Percentiles rank a stretch among this genome's conserved stretches.
phyloP scores from a whole-genome alignment of 257 asterid species.

The Solanum acaule region DNA sequence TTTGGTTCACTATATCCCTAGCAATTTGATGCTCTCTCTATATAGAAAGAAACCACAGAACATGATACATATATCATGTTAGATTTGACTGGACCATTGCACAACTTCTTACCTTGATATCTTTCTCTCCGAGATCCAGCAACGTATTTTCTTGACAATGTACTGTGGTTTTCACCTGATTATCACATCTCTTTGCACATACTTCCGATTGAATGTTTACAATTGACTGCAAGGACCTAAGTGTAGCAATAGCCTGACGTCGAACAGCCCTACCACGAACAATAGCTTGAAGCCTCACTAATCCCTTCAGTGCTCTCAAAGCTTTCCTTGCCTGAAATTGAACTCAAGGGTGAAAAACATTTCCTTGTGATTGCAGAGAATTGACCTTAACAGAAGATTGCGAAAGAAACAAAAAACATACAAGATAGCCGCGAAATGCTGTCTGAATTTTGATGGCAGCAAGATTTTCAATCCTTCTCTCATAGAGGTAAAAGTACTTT shows the following conservation, averaged over 20 bases:
- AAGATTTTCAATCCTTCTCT: constrained; percentile 12
- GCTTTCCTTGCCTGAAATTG: constrained; percentile 78
- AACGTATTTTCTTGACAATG: constrained; percentile 24
- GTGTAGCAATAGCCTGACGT: constrained; percentile 70
- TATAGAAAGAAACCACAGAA: neutral
- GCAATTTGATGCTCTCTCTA: neutral
- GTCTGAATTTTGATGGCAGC: constrained; percentile 78
- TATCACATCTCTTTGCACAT: constrained; percentile 51
- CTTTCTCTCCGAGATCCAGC: constrained; percentile 44
- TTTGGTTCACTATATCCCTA: neutral
- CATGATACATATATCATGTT: neutral
- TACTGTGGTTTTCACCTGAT: constrained; percentile 26
- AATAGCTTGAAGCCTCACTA: constrained; percentile 89
- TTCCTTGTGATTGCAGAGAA: neutral
- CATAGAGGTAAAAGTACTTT: neutral
- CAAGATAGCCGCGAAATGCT: constrained; percentile 69
- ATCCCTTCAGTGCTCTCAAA: constrained; percentile 69
- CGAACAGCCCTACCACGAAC: constrained; percentile 93
- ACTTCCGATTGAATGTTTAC: constrained; percentile 78
- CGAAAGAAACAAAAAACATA: constrained; percentile 19
- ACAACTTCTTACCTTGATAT: constrained; percentile 43
- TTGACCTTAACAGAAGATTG: neutral
- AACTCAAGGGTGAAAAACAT: neutral
- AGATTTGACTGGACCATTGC: neutral
- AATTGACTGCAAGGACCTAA: constrained; percentile 77